Percentiles rank a stretch among this genome's conserved stretches.
Evolutionary conservation across 2,329 filamentous ascomycete genomes (phyloP).

Genomic region (Exophiala lecanii-corni): DNA sequence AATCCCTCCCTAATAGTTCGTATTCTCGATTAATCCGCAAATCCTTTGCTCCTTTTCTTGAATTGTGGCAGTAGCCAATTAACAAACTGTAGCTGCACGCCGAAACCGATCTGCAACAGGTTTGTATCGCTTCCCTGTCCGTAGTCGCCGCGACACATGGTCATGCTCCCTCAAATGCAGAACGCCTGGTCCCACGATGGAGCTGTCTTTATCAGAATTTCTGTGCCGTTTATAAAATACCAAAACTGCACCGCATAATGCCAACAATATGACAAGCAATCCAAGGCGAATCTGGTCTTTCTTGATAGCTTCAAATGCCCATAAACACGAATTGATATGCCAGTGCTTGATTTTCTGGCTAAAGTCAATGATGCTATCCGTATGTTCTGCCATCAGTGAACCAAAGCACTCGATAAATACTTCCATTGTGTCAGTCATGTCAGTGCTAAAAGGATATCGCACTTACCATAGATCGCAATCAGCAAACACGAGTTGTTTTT

Average conservation of each 20-base stretch:
- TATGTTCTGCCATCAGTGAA: constrained; percentile 11
- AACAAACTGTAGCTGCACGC: constrained; percentile 1
- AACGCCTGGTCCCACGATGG: no score
- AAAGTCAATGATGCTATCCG: background rate
- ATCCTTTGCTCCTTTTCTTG: no score
- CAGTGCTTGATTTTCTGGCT: background rate
- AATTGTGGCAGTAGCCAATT: background rate
- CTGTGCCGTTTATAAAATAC: background rate
- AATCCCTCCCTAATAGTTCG: no score
- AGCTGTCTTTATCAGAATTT: background rate
- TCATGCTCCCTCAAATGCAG: no score
- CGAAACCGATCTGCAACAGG: background rate
- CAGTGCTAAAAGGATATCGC: background rate
- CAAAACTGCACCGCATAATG: no score
- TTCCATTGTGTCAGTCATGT: constrained; percentile 4
- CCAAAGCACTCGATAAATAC: constrained; percentile 17
- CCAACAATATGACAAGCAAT: no score
- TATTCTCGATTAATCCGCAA: no score
- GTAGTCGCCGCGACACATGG: background rate
- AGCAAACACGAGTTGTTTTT: constrained; percentile 13
- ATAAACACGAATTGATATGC: no score
- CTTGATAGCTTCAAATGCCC: no score
- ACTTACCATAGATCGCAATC: constrained; percentile 17
- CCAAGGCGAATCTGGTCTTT: no score
- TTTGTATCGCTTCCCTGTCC: background rate